Base-by-base conservation (phyloP, 176 grass and related monocot species). In the Zoysia pacifica region DNA sequence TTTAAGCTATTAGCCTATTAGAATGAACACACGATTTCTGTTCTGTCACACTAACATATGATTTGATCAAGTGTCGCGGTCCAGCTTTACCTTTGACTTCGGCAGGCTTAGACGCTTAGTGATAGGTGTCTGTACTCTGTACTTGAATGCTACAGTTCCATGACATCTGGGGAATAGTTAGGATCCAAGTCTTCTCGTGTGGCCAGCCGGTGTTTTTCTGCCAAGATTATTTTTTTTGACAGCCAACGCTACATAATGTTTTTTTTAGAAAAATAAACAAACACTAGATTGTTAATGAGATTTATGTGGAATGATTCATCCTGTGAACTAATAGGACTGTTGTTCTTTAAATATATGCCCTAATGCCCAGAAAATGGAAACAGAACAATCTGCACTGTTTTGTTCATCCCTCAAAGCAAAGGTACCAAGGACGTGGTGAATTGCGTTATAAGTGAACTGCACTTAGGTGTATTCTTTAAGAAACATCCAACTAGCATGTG, bases 401-500 rank as follows among this genome's bases (percentile, higher is more conserved):
- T 62, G 50, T 5, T 44, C 6, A 65, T 36, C 10, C 4, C 16
- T 64, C 5, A 11, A 52, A 82, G 9, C 1, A 53, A 48, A 81
- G 3, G 51, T 6, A 64, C 62, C 43, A 45, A 45, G 6, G 9
- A 7, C 58, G 9, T 56, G 60, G 28, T 28, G 28, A 28, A 28
- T 28, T 28, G 37, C 10, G 6, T 37, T 11, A 72, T 51, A 15
- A 51, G 55, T 58, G 6, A 20, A 11, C 19, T 48, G 13, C 45
- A 16, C 15, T 81, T 71, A 28, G 40, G 0, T 78, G 62, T 78
- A 36, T 78, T 52, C 28, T 66, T 66, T 41, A 80, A 55, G 78
- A 48, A 80, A 80, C 66, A 19, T 7, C 11, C 43, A 65, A 40
- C n/a, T 70, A 19, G 39, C 72, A 58, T 19, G 72, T 58, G 72